Conservation (phyloP, 1,139 yeast genomes). For the Yamadazyma atmosphaerica region DNA sequence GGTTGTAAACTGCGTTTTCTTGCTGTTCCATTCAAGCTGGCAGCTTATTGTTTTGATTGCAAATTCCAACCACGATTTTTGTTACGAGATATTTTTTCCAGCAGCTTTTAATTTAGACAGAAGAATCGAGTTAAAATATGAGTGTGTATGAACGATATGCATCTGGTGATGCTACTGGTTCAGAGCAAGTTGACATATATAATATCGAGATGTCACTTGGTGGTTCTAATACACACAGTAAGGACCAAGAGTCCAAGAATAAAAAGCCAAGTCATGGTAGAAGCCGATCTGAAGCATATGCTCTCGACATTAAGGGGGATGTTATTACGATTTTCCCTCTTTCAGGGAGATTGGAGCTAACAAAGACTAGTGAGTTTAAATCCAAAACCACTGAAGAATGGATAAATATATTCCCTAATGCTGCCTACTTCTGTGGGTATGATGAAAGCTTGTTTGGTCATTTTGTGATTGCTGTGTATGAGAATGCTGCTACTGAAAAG, state of each 20-base stretch:
- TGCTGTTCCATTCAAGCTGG: too few species aligned
- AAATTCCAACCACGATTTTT: not conserved
- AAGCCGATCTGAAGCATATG: not conserved
- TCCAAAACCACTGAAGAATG: constrained; percentile 29
- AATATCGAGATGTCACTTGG: not conserved
- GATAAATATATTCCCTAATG: constrained; percentile 44
- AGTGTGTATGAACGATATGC: constrained; percentile 39
- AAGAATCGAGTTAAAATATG: constrained; percentile 12
- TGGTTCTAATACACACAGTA: not conserved
- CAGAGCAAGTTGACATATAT: not conserved
- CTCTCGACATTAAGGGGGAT: constrained; percentile 9
- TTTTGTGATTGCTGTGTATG: constrained; percentile 54
- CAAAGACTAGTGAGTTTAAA: constrained; percentile 14
- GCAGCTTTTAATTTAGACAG: not conserved
- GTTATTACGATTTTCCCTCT: constrained; percentile 18
- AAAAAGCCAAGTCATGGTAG: not conserved
- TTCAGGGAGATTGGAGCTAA: constrained; percentile 20
- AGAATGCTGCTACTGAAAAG: constrained; percentile 43
- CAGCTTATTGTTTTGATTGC: constrained; percentile 1
- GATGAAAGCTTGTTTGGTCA: constrained; percentile 55
- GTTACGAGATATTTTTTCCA: too few species aligned
- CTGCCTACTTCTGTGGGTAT: constrained; percentile 56
- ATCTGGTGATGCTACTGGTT: constrained; percentile 27
- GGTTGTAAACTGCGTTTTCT: not conserved
- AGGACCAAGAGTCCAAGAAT: not conserved